phyloP scores from a whole-genome alignment of 148 eudicot genomes.

The Arbutus unedo region DNA sequence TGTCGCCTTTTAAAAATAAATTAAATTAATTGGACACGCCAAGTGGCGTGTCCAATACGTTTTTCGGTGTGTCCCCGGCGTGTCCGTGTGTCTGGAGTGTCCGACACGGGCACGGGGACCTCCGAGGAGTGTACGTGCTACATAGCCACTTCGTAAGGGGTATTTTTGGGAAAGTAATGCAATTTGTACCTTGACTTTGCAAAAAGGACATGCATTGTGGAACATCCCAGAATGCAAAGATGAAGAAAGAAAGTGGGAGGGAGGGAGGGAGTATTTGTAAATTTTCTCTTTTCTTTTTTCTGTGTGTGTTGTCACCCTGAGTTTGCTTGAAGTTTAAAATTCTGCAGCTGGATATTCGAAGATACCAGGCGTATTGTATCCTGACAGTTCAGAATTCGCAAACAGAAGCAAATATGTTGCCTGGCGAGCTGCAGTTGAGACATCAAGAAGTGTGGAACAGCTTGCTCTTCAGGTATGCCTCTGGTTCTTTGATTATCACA shows the following conservation, averaged over 20 bases:
- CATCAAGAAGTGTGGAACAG: constrained; percentile 62
- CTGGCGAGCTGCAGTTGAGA: constrained; percentile 87
- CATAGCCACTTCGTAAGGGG: no score
- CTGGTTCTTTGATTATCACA: constrained; percentile 10
- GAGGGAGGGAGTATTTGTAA: background rate
- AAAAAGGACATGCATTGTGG: background rate
- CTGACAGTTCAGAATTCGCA: constrained; percentile 45
- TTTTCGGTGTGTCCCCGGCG: no score
- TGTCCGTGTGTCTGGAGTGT: no score
- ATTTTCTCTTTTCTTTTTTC: background rate
- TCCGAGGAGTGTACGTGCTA: no score
- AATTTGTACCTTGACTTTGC: background rate
- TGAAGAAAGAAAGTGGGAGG: background rate
- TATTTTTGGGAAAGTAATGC: background rate
- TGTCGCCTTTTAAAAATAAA: no score
- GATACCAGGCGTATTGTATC: constrained; percentile 53
- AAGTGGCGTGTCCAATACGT: no score
- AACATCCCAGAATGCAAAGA: background rate
- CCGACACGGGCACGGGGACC: no score
- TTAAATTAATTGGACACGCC: no score
- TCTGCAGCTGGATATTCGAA: constrained; percentile 67
- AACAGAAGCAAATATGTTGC: constrained; percentile 59
- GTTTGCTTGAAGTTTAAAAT: constrained; percentile 20
- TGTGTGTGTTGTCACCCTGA: constrained; percentile 13
- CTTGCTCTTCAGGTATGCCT: constrained; percentile 82